Conservation (phyloP, 179 eudicot species). For the Heliamphora pulchella region DNA sequence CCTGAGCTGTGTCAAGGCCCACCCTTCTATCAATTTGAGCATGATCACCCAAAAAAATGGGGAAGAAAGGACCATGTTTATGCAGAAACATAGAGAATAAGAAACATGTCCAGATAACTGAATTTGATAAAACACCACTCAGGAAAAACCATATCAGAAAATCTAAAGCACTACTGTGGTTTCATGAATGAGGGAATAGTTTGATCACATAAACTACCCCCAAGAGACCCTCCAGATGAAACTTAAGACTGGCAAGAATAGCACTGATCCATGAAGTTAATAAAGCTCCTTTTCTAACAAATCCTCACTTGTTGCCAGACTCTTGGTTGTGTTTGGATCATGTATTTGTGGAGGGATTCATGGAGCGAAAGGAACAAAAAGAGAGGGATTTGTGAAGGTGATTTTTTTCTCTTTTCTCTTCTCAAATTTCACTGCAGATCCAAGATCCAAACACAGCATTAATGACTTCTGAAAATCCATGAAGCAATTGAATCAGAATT, state of each 20-base stretch:
- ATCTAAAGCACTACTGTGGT: neutral
- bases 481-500: neutral
- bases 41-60: neutral
- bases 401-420: too few relatives aligned
- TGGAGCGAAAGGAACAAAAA: too few relatives aligned
- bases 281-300: neutral
- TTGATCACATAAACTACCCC: neutral
- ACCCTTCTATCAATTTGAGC: too few relatives aligned
- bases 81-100: neutral
- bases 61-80: neutral
- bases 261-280: neutral
- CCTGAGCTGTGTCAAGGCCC: too few relatives aligned
- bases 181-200: neutral
- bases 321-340: neutral
- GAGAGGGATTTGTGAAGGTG: too few relatives aligned
- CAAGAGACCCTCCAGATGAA: neutral
- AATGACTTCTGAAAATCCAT: neutral
- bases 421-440: too few relatives aligned
- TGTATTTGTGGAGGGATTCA: too few relatives aligned
- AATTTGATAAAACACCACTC: neutral
- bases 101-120: neutral
- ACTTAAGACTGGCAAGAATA: neutral
- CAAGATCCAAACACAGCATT: too few relatives aligned
- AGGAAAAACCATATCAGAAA: neutral
- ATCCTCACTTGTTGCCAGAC: neutral